phyloP scores from a whole-genome alignment of 73 alveolate species.

The Tetrahymena thermophila region DNA sequence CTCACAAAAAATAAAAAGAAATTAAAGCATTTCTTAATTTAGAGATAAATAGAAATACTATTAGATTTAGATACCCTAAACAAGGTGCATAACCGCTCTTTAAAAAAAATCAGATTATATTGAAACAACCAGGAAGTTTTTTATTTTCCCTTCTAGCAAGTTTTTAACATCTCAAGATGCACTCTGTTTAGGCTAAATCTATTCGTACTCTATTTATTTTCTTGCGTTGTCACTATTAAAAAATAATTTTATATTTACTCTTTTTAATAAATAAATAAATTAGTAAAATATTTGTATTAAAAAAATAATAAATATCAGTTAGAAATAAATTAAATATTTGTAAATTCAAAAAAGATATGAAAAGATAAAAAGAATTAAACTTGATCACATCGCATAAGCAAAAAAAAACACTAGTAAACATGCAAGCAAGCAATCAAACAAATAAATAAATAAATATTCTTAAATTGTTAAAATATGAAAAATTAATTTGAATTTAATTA shows the following conservation, averaged over 20 bases:
- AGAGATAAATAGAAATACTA: neutral
- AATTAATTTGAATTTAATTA: too few relatives aligned
- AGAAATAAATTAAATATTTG: neutral
- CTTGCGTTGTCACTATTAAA: neutral
- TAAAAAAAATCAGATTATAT: neutral
- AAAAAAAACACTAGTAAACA: too few relatives aligned
- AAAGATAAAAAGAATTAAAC: too few relatives aligned
- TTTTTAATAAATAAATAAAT: too few relatives aligned
- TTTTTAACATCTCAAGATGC: neutral
- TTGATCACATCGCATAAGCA: too few relatives aligned
- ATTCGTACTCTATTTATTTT: neutral
- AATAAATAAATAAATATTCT: too few relatives aligned
- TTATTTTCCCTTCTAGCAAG: neutral
- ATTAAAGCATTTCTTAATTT: neutral
- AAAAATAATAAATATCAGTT: neutral
- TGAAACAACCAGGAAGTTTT: slow-evolving; percentile 1
- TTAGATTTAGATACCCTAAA: neutral
- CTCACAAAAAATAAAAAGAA: neutral
- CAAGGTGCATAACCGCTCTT: neutral
- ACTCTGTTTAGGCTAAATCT: neutral
- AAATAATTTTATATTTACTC: neutral
- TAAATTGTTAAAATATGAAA: too few relatives aligned
- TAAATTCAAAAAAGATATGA: neutral
- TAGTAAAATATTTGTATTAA: too few relatives aligned
- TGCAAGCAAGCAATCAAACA: too few relatives aligned